These are phyloP conservation scores for carrot (Daucus carota) DNA, from an alignment of 129 eudicot species.

Conservation along the genomic window DH1_v3.0 NC_030383.2:59826001-59826500, in stretches of 20 bases:
- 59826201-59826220: not conserved
- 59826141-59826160: not conserved
- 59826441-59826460: conserved; percentile 8
- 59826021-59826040: too few species aligned
- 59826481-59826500: conserved; percentile 7
- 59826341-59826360: not conserved
- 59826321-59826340: not conserved
- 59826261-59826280: conserved; percentile 6
- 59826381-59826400: conserved; percentile 17
- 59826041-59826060: too few species aligned
- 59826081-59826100: too few species aligned
- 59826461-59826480: conserved; percentile 16
- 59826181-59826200: not conserved
- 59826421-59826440: not conserved
- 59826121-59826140: not conserved
- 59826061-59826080: too few species aligned
- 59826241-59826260: not conserved
- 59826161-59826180: not conserved
- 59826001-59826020: too few species aligned
- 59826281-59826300: not conserved
- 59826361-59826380: not conserved
- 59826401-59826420: conserved; percentile 17
- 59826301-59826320: not conserved
- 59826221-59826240: not conserved
- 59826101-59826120: not conserved